These are phyloP conservation scores for Tulasnella sp. DNA, from an alignment of 768 basidiomycete species.

Conservation along the genomic window DNA sequence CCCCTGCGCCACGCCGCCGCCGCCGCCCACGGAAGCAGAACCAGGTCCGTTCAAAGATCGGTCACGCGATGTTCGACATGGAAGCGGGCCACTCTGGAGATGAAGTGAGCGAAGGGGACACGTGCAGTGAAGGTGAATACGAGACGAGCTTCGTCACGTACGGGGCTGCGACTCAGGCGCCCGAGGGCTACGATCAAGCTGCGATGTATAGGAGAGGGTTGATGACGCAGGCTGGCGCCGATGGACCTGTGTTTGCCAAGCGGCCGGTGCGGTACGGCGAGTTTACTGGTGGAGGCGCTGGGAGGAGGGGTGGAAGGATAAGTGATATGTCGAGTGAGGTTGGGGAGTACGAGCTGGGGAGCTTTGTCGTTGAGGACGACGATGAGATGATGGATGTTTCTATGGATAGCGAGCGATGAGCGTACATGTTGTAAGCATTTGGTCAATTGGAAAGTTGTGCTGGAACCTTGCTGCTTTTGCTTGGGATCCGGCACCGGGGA, in stretches of 20 bases:
- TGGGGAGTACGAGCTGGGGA: slow-evolving; percentile 68
- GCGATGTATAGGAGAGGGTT: slow-evolving; percentile 67
- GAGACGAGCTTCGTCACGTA: slow-evolving; percentile 66
- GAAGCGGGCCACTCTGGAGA: slow-evolving; percentile 79
- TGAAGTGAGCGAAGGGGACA: slow-evolving; percentile 65
- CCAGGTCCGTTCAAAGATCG: slow-evolving; percentile 6
- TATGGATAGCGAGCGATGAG: slow-evolving; percentile 4
- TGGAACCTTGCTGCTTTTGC: background rate
- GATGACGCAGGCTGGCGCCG: slow-evolving; percentile 58
- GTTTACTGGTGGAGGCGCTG: slow-evolving; percentile 41
- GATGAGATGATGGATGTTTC: slow-evolving; percentile 43
- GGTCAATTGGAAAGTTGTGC: background rate
- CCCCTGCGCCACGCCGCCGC: slow-evolving; percentile 1
- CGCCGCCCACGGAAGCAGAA: slow-evolving; percentile 21
- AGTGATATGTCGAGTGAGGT: slow-evolving; percentile 50
- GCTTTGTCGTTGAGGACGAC: slow-evolving; percentile 78
- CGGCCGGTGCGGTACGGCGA: slow-evolving; percentile 44
- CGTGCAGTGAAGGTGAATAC: slow-evolving; percentile 60
- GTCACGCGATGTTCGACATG: slow-evolving; percentile 52
- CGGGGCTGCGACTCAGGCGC: slow-evolving; percentile 61
- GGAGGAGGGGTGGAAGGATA: slow-evolving; percentile 12
- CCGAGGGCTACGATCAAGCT: slow-evolving; percentile 69
- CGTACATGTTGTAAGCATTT: background rate
- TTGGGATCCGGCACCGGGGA: background rate
- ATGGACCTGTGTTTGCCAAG: slow-evolving; percentile 54